These are phyloP conservation scores for Sordariomycetes sp. DNA, from an alignment of 2,329 filamentous ascomycete genomes.

Conservation along the genomic window DNA sequence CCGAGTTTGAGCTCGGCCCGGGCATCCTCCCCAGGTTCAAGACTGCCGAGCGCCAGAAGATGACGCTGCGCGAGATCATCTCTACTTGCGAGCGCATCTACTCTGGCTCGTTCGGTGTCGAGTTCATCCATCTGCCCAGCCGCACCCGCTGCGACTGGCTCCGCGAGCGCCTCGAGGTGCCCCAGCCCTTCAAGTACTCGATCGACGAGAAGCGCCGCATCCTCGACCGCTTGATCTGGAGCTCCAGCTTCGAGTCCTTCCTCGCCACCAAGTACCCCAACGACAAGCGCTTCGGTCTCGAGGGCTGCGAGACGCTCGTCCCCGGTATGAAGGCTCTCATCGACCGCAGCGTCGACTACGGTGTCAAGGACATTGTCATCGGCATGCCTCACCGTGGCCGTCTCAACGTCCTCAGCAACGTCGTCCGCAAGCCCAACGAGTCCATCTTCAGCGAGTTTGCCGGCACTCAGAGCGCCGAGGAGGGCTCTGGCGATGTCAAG, in stretches of 20 bases:
- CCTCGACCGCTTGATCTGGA: slow-evolving; percentile 95
- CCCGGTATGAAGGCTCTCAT: slow-evolving; percentile 99
- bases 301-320: slow-evolving; percentile 92
- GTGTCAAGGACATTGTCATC: slow-evolving; percentile 97
- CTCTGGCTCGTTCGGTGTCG: slow-evolving; percentile 92
- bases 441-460: slow-evolving; percentile 99
- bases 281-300: slow-evolving; percentile 97
- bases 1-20: slow-evolving; percentile 82
- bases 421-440: slow-evolving; percentile 97
- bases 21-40: slow-evolving; percentile 93
- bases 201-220: slow-evolving; percentile 98
- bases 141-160: slow-evolving; percentile 98
- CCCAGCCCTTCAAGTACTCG: slow-evolving; percentile 90
- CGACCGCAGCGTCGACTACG: slow-evolving; percentile 94
- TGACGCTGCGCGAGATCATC: slow-evolving; percentile 92
- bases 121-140: slow-evolving; percentile 98
- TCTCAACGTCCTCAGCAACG: slow-evolving; percentile 95
- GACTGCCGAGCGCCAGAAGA: slow-evolving; percentile 78
- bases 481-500: slow-evolving; percentile 97
- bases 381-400: slow-evolving; percentile 98
- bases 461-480: slow-evolving; percentile 72
- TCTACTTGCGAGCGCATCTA: slow-evolving; percentile 89
- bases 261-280: slow-evolving; percentile 96
- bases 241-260: slow-evolving; percentile 93
- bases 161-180: slow-evolving; percentile 85